Evolutionary conservation across 306 rosid genomes (phyloP).

Genomic region (Chamaecrista fasciculata): DNA sequence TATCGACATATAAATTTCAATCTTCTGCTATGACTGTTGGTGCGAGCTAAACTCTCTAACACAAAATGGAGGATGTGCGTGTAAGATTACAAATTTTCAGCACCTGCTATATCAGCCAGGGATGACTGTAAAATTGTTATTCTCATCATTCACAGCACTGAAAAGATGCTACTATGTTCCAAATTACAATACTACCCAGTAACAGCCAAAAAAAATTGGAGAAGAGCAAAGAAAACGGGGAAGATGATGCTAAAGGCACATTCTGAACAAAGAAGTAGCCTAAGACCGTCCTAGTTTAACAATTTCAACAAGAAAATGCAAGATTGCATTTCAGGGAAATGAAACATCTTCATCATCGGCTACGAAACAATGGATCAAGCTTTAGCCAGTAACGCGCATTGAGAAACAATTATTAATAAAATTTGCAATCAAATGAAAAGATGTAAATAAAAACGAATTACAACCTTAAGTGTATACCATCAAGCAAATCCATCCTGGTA

Average conservation of each 20-base stretch:
- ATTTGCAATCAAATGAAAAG: background rate
- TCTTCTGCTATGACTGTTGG: too few species aligned
- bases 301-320: slow-evolving; percentile 51
- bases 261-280: slow-evolving; percentile 37
- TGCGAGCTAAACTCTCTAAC: too few species aligned
- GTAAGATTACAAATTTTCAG: slow-evolving; percentile 72
- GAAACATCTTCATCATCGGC: slow-evolving; percentile 54
- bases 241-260: background rate
- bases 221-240: too few species aligned
- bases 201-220: background rate
- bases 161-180: background rate
- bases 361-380: background rate
- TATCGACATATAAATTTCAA: too few species aligned
- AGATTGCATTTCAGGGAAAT: slow-evolving; percentile 41
- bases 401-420: background rate
- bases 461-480: too few species aligned
- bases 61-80: slow-evolving; percentile 20
- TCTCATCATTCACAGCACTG: slow-evolving; percentile 65
- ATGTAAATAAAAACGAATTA: background rate
- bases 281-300: slow-evolving; percentile 95
- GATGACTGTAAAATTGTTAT: slow-evolving; percentile 64
- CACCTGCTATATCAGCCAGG: slow-evolving; percentile 76
- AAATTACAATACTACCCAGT: background rate
- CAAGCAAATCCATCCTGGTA: background rate
- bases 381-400: too few species aligned